phyloP scores from a whole-genome alignment of 2,329 filamentous ascomycete species.

The Rutstroemia sydowiana region DNA sequence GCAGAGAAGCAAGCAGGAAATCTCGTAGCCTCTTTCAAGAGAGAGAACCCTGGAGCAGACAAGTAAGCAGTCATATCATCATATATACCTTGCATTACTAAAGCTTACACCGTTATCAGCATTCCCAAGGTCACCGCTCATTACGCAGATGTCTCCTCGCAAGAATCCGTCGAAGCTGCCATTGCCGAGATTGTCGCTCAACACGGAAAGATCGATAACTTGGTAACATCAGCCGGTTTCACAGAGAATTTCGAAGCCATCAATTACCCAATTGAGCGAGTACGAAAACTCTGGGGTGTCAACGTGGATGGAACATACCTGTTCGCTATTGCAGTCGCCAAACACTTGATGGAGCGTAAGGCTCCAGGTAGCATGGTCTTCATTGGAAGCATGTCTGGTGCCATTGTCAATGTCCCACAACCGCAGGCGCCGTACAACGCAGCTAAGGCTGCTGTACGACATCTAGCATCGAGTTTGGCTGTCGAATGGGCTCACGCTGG shows the following conservation, averaged over 20 bases:
- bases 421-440: slow-evolving; percentile 91
- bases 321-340: slow-evolving; percentile 76
- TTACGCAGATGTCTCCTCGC: slow-evolving; percentile 78
- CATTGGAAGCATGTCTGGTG: slow-evolving; percentile 90
- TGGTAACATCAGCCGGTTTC: slow-evolving; percentile 95
- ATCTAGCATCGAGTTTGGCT: slow-evolving; percentile 78
- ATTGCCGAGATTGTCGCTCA: slow-evolving; percentile 59
- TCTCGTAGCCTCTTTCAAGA: slow-evolving; percentile 67
- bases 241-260: slow-evolving; percentile 93
- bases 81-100: background rate
- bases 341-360: slow-evolving; percentile 80
- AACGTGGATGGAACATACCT: slow-evolving; percentile 92
- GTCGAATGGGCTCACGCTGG: slow-evolving; percentile 87
- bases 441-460: slow-evolving; percentile 84
- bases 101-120: slow-evolving; percentile 33
- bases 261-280: slow-evolving; percentile 81
- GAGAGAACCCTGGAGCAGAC: slow-evolving; percentile 69
- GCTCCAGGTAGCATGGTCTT: slow-evolving; percentile 80
- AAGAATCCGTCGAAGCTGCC: slow-evolving; percentile 67
- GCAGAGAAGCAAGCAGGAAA: slow-evolving; percentile 68
- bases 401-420: slow-evolving; percentile 92
- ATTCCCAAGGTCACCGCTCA: slow-evolving; percentile 82
- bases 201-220: slow-evolving; percentile 80
- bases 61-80: slow-evolving; percentile 40
- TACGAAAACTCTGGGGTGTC: slow-evolving; percentile 89